These are phyloP conservation scores for Pelargonium fulgidum DNA, from an alignment of 441 rosid genomes.

Conservation along the genomic window DNA sequence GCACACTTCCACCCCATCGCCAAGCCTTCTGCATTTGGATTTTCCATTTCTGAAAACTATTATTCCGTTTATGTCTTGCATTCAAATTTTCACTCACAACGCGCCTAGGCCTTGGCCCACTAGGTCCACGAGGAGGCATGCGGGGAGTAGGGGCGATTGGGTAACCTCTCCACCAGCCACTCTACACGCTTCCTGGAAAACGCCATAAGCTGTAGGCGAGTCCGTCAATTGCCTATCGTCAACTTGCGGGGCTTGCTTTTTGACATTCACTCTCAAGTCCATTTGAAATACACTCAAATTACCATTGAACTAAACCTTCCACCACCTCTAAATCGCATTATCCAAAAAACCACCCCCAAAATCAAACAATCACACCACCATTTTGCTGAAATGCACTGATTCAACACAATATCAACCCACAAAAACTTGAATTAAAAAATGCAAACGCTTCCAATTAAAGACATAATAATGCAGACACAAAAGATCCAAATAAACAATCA, in stretches of 20 bases:
- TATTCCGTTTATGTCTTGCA: conserved; percentile 35
- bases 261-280: not conserved
- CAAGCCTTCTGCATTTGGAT: conserved; percentile 76
- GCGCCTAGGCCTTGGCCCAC: conserved; percentile 49
- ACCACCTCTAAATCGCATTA: not conserved
- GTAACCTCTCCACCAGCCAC: conserved; percentile 47
- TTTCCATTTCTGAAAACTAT: conserved; percentile 64
- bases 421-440: too few relatives aligned
- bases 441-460: not conserved
- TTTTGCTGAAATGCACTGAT: not conserved
- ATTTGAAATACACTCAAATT: not conserved
- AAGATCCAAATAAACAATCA: not conserved
- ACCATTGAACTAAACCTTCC: conserved; percentile 2
- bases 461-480: not conserved
- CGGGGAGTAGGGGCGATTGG: conserved; percentile 14
- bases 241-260: not conserved
- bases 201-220: conserved; percentile 10
- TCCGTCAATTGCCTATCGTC: not conserved
- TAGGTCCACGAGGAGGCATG: conserved; percentile 8
- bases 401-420: not conserved
- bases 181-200: conserved; percentile 35
- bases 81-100: conserved; percentile 52
- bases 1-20: conserved; percentile 59
- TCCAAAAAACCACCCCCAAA: not conserved
- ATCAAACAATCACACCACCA: not conserved